Evolutionary conservation across 2,329 filamentous ascomycete species (phyloP), one percentile per base, ranked within the genome.

Genomic region (Apiospora marii): DNA sequence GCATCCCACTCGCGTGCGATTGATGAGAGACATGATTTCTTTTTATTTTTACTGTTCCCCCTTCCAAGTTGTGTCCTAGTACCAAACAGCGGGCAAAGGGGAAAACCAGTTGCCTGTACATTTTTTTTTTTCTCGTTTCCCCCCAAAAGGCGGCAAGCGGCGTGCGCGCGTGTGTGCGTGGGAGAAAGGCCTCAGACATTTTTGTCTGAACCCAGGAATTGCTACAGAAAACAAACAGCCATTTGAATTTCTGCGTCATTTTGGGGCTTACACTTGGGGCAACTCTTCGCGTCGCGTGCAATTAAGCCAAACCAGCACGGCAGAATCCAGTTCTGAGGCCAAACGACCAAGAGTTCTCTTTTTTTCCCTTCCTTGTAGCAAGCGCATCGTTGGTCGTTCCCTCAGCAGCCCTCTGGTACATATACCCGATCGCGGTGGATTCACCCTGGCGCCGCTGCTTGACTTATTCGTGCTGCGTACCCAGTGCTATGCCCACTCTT

Each of bases 231-330:
- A 41, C 58, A 64, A 64, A 64, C 58, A 64, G 58, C 58, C 58
- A 64, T 64, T 64, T 64, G 58, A 41, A 64, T 64, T 61, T 64
- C 58, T 64, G 58, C 58, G 58, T 64, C 58, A 64, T 64, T 64
- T 64, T 64, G 58, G 58, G 58, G 58, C 58, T 64, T 64, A 30
- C 58, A 64, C 58, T 64, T 64, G 58, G 58, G 58, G 58, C 58
- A 64, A 64, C 34, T 64, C 58, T 64, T 64, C 58, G 58, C 58
- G 58, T 64, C 58, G 58, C 58, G 58, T 64, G 34, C 58, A 64
- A 64, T 8, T 64, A 41, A 41, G 58, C 58, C 58, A 64, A 34
- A 64, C 34, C 30, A 64, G 58, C 30, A 61, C 30, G 19, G 53
- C 58, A 64, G 41, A 64, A 37, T 64, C 24, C 58, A 41, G 34